Conservation (phyloP, 2,329 filamentous ascomycete species). For the Ophiostoma fasciatum region DNA sequence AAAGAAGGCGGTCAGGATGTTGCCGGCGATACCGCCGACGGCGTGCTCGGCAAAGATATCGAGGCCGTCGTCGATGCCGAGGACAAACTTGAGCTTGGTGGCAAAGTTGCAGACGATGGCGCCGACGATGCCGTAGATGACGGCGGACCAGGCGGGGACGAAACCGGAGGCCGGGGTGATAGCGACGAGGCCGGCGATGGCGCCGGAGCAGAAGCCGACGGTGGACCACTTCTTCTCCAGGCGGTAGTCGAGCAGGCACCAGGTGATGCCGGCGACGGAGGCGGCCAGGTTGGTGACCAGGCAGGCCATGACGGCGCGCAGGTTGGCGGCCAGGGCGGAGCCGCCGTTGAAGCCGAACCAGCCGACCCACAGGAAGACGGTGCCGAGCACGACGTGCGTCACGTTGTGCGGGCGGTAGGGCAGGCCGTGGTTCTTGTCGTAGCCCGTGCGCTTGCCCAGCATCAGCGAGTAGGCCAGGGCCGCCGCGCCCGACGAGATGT, state of each 20-base stretch:
- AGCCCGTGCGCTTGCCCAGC: slow-evolving; percentile 71
- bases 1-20: slow-evolving; percentile 68
- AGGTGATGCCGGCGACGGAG: slow-evolving; percentile 72
- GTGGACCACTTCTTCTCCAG: slow-evolving; percentile 86
- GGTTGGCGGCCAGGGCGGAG: slow-evolving; percentile 64
- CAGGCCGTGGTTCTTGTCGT: slow-evolving; percentile 64
- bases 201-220: slow-evolving; percentile 83
- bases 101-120: slow-evolving; percentile 75
- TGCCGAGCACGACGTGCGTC: slow-evolving; percentile 81
- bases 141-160: slow-evolving; percentile 71
- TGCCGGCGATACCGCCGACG: slow-evolving; percentile 64
- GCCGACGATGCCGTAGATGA: slow-evolving; percentile 64
- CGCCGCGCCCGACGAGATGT: slow-evolving; percentile 70
- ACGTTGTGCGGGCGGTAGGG: slow-evolving; percentile 91
- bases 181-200: slow-evolving; percentile 72
- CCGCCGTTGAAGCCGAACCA: slow-evolving; percentile 95
- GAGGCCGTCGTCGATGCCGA: slow-evolving; percentile 69
- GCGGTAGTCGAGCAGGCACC: slow-evolving; percentile 79
- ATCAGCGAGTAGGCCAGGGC: slow-evolving; percentile 85
- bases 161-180: slow-evolving; percentile 80
- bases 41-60: slow-evolving; percentile 81
- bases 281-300: slow-evolving; percentile 77
- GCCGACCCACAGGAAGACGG: slow-evolving; percentile 87
- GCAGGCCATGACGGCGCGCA: slow-evolving; percentile 76
- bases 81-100: slow-evolving; percentile 77